Conservation (phyloP, 306 rosid genomes). For the Alnus glutinosa region DNA sequence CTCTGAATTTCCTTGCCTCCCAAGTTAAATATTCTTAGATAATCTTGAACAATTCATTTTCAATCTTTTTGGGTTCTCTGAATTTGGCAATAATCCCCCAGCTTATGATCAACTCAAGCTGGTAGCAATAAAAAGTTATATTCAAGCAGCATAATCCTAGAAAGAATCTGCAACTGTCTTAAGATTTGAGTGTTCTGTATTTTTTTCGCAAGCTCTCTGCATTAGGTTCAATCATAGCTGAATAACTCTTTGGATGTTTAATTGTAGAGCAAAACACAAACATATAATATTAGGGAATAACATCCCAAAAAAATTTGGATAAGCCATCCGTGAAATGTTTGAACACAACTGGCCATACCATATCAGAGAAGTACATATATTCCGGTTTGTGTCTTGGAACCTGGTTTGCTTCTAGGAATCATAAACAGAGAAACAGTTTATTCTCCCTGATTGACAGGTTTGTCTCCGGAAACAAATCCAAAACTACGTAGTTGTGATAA, state of each 20-base stretch:
- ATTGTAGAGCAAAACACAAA: background rate
- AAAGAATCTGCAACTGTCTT: slow-evolving; percentile 13
- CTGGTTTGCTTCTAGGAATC: background rate
- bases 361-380: background rate
- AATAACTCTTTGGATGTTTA: background rate
- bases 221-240: background rate
- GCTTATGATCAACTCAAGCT: slow-evolving; percentile 17
- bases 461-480: background rate
- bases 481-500: background rate
- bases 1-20: slow-evolving; percentile 13
- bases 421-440: background rate
- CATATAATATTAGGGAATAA: background rate
- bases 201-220: background rate
- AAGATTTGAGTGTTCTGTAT: background rate
- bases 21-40: slow-evolving; percentile 21
- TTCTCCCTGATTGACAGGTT: background rate
- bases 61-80: slow-evolving; percentile 16
- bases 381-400: background rate
- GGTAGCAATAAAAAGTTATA: slow-evolving; percentile 14
- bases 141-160: background rate
- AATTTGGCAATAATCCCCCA: background rate
- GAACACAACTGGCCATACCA: background rate
- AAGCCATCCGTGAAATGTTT: background rate
- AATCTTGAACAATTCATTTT: slow-evolving; percentile 13
- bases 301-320: background rate